Conservation (phyloP, 2,329 filamentous ascomycete genomes). For the Metarhizium robertsii region DNA sequence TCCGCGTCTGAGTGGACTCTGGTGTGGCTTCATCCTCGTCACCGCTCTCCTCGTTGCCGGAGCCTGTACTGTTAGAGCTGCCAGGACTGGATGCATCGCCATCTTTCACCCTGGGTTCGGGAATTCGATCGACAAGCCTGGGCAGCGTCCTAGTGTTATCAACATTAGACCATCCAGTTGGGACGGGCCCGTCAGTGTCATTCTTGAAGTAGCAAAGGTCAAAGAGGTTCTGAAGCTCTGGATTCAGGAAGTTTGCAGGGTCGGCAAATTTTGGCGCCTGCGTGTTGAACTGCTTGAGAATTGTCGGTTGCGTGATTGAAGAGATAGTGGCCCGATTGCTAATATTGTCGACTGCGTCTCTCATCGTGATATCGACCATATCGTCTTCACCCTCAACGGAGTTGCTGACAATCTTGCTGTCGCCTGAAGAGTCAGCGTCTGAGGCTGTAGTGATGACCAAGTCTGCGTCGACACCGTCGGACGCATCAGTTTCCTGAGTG, state of each 20-base stretch:
- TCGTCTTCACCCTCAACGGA: constrained; percentile 86
- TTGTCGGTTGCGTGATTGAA: constrained; percentile 13
- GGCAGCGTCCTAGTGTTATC: constrained; percentile 51
- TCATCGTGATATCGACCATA: constrained; percentile 84
- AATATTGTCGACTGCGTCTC: constrained; percentile 37
- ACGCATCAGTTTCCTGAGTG: constrained; percentile 31
- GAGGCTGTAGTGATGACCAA: constrained; percentile 56
- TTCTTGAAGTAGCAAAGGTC: constrained; percentile 59
- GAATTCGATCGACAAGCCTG: constrained; percentile 36
- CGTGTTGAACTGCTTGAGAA: constrained; percentile 38
- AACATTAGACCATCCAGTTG: constrained; percentile 59
- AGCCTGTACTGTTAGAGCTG: constrained; percentile 36
- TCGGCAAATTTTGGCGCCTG: constrained; percentile 44
- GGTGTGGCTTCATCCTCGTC: constrained; percentile 36
- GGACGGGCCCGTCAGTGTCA: constrained; percentile 45
- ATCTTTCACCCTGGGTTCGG: constrained; percentile 30
- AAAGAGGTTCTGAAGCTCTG: constrained; percentile 63
- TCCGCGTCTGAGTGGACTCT: constrained; percentile 35
- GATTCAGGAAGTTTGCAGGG: constrained; percentile 48
- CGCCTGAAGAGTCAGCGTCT: constrained; percentile 56
- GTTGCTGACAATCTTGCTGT: constrained; percentile 61
- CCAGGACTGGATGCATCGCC: constrained; percentile 41
- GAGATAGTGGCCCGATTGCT: constrained; percentile 17
- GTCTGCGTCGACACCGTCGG: constrained; percentile 55
- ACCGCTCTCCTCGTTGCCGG: constrained; percentile 41